A percentile compares a stretch with the other conserved stretches of the same genome.
phyloP scores from a whole-genome alignment of 2,329 filamentous ascomycete species.

The Setomelanomma holmii region DNA sequence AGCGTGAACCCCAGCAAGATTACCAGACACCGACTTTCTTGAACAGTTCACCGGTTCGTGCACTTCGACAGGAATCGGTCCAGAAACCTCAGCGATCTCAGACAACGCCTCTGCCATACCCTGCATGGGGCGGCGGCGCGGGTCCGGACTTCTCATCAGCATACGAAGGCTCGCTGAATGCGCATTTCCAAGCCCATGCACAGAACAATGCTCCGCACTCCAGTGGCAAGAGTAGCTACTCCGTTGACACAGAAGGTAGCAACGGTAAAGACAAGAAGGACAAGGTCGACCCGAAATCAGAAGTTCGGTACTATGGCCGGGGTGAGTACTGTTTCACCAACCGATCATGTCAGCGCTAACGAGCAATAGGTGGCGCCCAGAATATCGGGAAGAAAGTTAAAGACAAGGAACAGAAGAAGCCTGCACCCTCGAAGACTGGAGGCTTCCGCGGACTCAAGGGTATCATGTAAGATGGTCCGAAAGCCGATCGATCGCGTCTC shows the following conservation, averaged over 20 bases:
- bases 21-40: constrained; percentile 38
- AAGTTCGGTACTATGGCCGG: constrained; percentile 62
- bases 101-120: constrained; percentile 26
- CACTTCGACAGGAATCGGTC: constrained; percentile 40
- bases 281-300: constrained; percentile 57
- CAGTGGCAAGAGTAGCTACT: constrained; percentile 51
- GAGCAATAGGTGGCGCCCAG: constrained; percentile 57
- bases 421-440: constrained; percentile 50
- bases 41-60: constrained; percentile 31
- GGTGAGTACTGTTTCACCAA: constrained; percentile 51
- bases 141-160: constrained; percentile 37
- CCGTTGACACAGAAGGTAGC: constrained; percentile 47
- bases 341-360: constrained; percentile 40
- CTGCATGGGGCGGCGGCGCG: constrained; percentile 30
- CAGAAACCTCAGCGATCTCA: constrained; percentile 29
- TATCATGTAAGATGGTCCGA: constrained; percentile 42
- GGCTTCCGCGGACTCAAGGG: constrained; percentile 51
- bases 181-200: constrained; percentile 29
- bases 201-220: constrained; percentile 28
- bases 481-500: neutral
- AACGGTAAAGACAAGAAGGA: constrained; percentile 47
- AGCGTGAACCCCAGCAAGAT: constrained; percentile 39
- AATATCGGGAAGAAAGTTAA: constrained; percentile 61
- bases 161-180: constrained; percentile 41
- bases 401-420: constrained; percentile 54